phyloP scores from a whole-genome alignment of 2,329 filamentous ascomycete genomes.

The Colletotrichum neosansevieriae region DNA sequence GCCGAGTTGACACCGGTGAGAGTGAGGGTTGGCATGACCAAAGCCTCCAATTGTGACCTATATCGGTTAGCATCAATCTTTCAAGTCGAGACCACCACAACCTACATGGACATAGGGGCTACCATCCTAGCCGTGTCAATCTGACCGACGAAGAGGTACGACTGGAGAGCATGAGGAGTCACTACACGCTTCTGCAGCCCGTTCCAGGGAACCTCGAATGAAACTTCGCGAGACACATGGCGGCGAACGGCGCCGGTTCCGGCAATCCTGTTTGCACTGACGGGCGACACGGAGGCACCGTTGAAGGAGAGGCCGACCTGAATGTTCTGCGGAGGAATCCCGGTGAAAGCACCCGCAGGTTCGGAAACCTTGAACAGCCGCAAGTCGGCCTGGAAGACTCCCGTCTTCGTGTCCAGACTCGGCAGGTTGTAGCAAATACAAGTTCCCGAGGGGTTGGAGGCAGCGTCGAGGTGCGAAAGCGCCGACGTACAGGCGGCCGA shows the following conservation, averaged over 20 bases:
- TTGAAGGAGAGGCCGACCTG: conserved; percentile 66
- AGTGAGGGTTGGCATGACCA: conserved; percentile 77
- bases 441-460: conserved; percentile 80
- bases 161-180: conserved; percentile 64
- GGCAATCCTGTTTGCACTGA: conserved; percentile 48
- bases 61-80: conserved; percentile 33
- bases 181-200: conserved; percentile 38
- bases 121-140: conserved; percentile 70
- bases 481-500: conserved; percentile 69
- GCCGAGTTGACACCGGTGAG: conserved; percentile 68
- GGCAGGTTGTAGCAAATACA: conserved; percentile 87
- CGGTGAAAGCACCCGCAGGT: conserved; percentile 65
- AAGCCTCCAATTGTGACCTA: conserved; percentile 69
- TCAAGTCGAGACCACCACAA: background rate
- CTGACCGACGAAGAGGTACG: conserved; percentile 76
- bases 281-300: conserved; percentile 64
- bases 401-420: conserved; percentile 73
- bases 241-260: conserved; percentile 43
- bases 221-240: conserved; percentile 39
- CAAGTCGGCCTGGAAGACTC: conserved; percentile 82
- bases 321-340: conserved; percentile 64
- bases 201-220: conserved; percentile 19
- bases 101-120: conserved; percentile 71
- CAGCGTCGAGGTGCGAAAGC: conserved; percentile 66
- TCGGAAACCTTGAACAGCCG: conserved; percentile 78